These are phyloP conservation scores for Exophiala viscosa DNA, from an alignment of 2,329 filamentous ascomycete species.

Conservation along the genomic window DNA sequence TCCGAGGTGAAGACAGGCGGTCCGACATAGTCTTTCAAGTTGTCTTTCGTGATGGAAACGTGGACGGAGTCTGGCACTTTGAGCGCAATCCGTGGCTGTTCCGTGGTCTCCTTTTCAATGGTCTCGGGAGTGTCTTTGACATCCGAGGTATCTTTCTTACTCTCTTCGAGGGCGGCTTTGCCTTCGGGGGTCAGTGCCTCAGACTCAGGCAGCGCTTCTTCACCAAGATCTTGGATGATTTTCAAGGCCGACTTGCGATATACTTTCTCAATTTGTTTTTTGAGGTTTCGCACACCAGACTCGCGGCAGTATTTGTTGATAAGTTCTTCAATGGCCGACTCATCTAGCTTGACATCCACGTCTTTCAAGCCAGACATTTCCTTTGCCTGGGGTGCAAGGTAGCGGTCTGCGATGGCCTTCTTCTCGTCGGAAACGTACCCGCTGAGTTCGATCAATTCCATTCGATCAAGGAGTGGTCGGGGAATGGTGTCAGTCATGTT, in stretches of 20 bases:
- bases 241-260: constrained; percentile 96
- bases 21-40: constrained; percentile 93
- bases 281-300: constrained; percentile 92
- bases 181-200: constrained; percentile 81
- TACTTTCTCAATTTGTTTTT: constrained; percentile 99
- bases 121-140: constrained; percentile 58
- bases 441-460: constrained; percentile 95
- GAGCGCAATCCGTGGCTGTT: constrained; percentile 68
- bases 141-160: constrained; percentile 61
- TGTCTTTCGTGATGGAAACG: constrained; percentile 80
- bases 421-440: constrained; percentile 98
- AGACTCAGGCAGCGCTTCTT: constrained; percentile 74
- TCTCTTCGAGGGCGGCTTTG: constrained; percentile 69
- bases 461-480: constrained; percentile 85
- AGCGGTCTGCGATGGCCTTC: constrained; percentile 94
- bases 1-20: constrained; percentile 95
- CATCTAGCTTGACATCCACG: constrained; percentile 80
- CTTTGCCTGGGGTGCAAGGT: constrained; percentile 90
- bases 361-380: constrained; percentile 86
- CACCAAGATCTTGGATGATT: constrained; percentile 91
- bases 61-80: constrained; percentile 84
- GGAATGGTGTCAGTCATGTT: constrained; percentile 99
- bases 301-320: constrained; percentile 99
- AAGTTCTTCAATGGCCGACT: constrained; percentile 87
- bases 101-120: constrained; percentile 58